Evolutionary conservation across 768 basidiomycete species (phyloP).

Genomic region (Candolleomyces eurysporus): DNA sequence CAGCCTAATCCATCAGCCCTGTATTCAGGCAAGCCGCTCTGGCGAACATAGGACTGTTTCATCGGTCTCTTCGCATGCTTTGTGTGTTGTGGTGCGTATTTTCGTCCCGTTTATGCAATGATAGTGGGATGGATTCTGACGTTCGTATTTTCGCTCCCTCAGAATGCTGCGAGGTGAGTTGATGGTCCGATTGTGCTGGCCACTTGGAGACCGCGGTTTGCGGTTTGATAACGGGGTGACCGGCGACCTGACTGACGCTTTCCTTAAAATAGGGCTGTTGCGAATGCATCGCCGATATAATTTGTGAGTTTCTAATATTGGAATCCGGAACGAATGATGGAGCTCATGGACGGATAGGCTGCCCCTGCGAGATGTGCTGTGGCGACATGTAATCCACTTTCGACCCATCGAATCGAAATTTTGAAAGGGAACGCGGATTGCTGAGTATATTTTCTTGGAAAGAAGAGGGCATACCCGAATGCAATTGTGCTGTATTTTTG

Average conservation of each 20-base stretch:
- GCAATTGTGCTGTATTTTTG: too few relatives aligned
- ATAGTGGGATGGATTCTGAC: not conserved
- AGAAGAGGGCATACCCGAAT: too few relatives aligned
- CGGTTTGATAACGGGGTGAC: not conserved
- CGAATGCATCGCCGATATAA: conserved; percentile 66
- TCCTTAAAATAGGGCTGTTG: conserved; percentile 53
- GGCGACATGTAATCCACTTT: not conserved
- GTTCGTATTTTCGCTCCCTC: not conserved
- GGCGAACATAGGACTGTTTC: conserved; percentile 57
- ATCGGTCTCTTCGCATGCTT: conserved; percentile 61
- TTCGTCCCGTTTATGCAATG: not conserved
- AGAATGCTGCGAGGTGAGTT: conserved; percentile 71
- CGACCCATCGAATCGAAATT: not conserved
- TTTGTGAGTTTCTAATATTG: conserved; percentile 48
- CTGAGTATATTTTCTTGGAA: too few relatives aligned
- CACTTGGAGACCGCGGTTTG: too few relatives aligned
- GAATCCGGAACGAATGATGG: not conserved
- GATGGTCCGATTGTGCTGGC: too few relatives aligned
- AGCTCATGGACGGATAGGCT: not conserved
- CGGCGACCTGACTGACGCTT: not conserved
- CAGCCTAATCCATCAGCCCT: not conserved
- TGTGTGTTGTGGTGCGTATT: conserved; percentile 64
- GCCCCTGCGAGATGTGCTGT: conserved; percentile 4
- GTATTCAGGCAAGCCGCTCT: not conserved
- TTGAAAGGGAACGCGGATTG: not conserved